Base-by-base conservation (phyloP, 257 asterid genomes). In the Penstemon newberryi region DNA sequence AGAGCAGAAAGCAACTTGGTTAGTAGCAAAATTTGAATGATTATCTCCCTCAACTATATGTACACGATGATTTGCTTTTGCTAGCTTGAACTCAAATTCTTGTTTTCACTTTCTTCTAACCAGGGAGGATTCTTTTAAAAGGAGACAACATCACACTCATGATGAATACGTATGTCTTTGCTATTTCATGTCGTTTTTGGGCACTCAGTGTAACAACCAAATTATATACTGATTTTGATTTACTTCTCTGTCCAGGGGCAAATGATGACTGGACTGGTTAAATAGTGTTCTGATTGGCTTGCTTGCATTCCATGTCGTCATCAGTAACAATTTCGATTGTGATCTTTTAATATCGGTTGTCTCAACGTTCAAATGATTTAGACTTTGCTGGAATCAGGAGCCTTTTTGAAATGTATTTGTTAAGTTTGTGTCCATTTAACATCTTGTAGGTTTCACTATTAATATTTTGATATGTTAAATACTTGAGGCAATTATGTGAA, bases 1-100 rank as follows among this genome's bases (percentile, higher is more conserved):
- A 78, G 25, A 86, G 65, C 81, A 72, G 88, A 42, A 86, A 82
- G 84, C 85, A 82, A 63, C 66, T 78, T 10, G 89, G 90, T 82
- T 38, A 41, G 83, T 56, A 46, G 25, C 37, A 33, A 67, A 7
- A 37, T 60, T 19, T 61, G 4, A 13, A 25, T 25, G 4, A 42
- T 47, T 41, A 18, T 59, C 43, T 52, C 53, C 11, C 64, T 2
- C 9, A 33, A 25, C 2, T 47, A 50, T 45, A n/a, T 10, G 7
- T 3, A 33, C 38, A 42, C 4, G 36, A 11, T 4, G 8, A n/a
- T 4, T 7, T 44, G 47, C 5, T 56, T 43, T 9, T 52, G 8
- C 46, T 5, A 3, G 45, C 8, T 36, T 55, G 61, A 37, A 50
- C 18, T 52, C 47, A 39, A 33, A 68, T 25, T 46, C 74, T 65